Evolutionary conservation across 2,329 filamentous ascomycete genomes (phyloP), one percentile per base, ranked within the genome.

Genomic region (Arthrobotrys sinensis): DNA sequence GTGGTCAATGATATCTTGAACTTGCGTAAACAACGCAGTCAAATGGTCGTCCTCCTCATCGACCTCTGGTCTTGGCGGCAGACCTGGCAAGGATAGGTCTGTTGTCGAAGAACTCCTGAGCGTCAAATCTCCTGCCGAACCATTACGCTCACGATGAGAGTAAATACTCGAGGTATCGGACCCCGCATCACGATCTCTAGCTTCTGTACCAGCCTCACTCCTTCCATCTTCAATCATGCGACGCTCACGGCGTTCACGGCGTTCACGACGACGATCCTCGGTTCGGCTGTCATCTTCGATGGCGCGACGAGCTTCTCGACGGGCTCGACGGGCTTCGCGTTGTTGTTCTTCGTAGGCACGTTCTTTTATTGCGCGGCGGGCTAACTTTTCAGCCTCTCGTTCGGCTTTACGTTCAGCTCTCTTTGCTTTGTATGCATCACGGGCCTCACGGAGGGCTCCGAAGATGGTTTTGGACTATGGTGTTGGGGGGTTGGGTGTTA

Each of bases 1-100:
- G 57, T 81, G 80, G 55, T 82, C 81, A 53, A 82, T 81, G n/a
- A 81, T 81, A 52, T 79, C 73, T 36, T 82, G 80, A 10, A 82
- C 71, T 46, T 80, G 80, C 24, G 78, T 66, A 19, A 82, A 76
- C 24, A 82, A 67, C 11, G 80, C 69, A 10, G 81, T 80, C 40
- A 80, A 50, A 34, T 76, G 71, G 38, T 76, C 62, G 5, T 75
- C 64, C 21, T 70, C 73, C 32, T 77, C 73, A 45, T 77, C 73
- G 3, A 64, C 66, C 36, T 77, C 73, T 7, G 77, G 77, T 53
- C 45, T 65, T n/a, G 68, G 46, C 21, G 64, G 62, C n/a, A 75
- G 16, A 21, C 40, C 28, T 4, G 80, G 69, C 10, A 80, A 66
- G 8, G 80, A 66, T 12, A 79, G 62, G 34, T 80, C 73, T 19